Evolutionary conservation across 371 early-diverging fungal genomes (phyloP), one percentile per base, ranked within the genome.

Genomic region (Catenaria anguillulae): DNA sequence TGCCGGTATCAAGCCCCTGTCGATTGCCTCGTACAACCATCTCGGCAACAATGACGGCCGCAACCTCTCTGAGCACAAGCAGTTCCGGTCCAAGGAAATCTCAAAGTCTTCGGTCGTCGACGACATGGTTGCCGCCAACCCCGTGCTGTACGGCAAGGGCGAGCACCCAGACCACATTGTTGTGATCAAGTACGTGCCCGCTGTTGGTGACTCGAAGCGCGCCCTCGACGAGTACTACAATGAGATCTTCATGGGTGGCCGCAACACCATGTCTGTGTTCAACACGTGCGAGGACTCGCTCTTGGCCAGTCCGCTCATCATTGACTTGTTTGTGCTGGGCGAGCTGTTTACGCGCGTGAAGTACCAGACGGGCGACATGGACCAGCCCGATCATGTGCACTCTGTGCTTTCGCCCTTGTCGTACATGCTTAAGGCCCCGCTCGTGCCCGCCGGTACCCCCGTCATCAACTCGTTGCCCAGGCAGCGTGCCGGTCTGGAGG

Each of bases 1-100:
- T 69, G 94, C 97, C 59, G 97, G 97, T 70, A 90, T 97, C 81
- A 95, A 95, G 82, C 97, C 97, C 35, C 75, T 93, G 62, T 85
- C 88, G 60, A 95, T 97, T 69, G 90, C 96, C 56, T 85, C 85
- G 62, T 97, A 97, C 84, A 97, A 97, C 79, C 97, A 97, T 71
- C 80, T 97, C 69, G 97, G 97, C 65, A 97, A 97, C 86, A 97
- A 97, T 73, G 97, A 97, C 72, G 97, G 97, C 56, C 85, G 84
- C 83, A 97, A 97, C 82, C 78, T 97, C 74, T 89, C 89, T 33
- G 91, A 93, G 45, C 93, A 91, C 34, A 82, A 86, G 74, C 97
- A 97, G 81, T 97, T 97, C 84, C 84, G 95, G 60, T 86, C 86
- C 73, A 97, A 97, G 85, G 97, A 97, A 71, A 94, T 97, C 71